Percentiles rank a stretch among this genome's conserved stretches.
Conservation (phyloP, 176 grass and related monocot genomes). For the Oryza glumipatula region DNA sequence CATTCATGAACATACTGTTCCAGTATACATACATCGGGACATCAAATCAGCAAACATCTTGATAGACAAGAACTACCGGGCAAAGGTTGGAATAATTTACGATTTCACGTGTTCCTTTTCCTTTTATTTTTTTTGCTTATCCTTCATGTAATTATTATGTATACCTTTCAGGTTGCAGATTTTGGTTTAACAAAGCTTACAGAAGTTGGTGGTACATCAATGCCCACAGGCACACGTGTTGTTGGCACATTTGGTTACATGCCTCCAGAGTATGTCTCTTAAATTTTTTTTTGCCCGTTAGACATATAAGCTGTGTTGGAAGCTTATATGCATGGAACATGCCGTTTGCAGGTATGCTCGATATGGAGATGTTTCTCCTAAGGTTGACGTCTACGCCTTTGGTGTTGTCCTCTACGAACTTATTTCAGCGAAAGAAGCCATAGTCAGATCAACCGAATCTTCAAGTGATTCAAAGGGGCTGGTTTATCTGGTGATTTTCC, state of each 20-base stretch:
- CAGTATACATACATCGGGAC: conserved; percentile 94
- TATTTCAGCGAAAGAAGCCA: conserved; percentile 93
- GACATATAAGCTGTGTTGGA: neutral
- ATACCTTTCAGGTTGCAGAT: conserved; percentile 80
- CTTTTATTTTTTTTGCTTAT: neutral
- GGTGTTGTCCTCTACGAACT: conserved; percentile 96
- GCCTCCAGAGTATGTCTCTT: conserved; percentile 80
- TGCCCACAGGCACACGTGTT: conserved; percentile 52
- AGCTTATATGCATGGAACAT: conserved; percentile 29
- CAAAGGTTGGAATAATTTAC: conserved; percentile 63
- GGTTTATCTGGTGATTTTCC: conserved; percentile 73
- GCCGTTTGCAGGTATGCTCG: conserved; percentile 67
- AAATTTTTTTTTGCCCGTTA: neutral
- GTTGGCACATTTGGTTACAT: conserved; percentile 99
- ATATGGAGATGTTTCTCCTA: conserved; percentile 91
- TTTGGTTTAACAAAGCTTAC: conserved; percentile 96
- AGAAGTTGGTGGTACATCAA: conserved; percentile 68
- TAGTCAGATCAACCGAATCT: conserved; percentile 64
- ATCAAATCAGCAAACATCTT: conserved; percentile 98
- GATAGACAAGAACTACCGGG: conserved; percentile 89
- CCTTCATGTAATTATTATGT: conserved; percentile 23
- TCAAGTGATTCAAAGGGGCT: conserved; percentile 77
- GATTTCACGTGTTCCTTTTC: neutral
- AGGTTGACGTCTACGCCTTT: conserved; percentile 90
- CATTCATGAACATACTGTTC: conserved; percentile 96